Conservation (phyloP, 306 rosid species). For the Quercus robur region DNA sequence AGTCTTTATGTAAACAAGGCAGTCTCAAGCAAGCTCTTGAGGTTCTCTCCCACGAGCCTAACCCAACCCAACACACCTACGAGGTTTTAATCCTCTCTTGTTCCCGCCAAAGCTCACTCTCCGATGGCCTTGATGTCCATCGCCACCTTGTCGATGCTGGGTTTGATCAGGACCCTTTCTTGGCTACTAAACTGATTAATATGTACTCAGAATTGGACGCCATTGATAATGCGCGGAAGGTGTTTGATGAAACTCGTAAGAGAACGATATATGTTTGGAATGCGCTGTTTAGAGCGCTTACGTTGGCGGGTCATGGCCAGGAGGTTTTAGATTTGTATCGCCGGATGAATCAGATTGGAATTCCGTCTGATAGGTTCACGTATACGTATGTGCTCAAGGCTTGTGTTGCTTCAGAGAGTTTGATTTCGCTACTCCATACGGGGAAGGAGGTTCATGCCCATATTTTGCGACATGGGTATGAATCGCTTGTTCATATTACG, state of each 20-base stretch:
- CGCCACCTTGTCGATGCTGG: conserved; percentile 49
- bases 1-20: conserved; percentile 72
- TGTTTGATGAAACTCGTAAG: conserved; percentile 62
- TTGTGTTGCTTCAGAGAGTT: conserved; percentile 64
- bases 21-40: conserved; percentile 71
- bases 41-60: conserved; percentile 54
- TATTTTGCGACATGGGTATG: conserved; percentile 77
- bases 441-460: conserved; percentile 94
- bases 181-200: conserved; percentile 83
- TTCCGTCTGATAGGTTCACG: conserved; percentile 65
- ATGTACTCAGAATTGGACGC: conserved; percentile 78
- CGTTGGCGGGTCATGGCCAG: conserved; percentile 66
- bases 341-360: conserved; percentile 57
- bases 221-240: conserved; percentile 60
- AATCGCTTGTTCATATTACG: conserved; percentile 61
- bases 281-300: conserved; percentile 72
- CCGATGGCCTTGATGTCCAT: conserved; percentile 58
- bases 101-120: conserved; percentile 57
- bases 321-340: conserved; percentile 62
- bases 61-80: conserved; percentile 69
- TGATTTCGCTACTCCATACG: conserved; percentile 45
- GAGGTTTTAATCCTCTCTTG: conserved; percentile 72
- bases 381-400: conserved; percentile 86
- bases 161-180: conserved; percentile 67
- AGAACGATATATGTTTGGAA: conserved; percentile 90